Conservation (phyloP, 352 stramenopile species). For the Phytophthora colocasiae region DNA sequence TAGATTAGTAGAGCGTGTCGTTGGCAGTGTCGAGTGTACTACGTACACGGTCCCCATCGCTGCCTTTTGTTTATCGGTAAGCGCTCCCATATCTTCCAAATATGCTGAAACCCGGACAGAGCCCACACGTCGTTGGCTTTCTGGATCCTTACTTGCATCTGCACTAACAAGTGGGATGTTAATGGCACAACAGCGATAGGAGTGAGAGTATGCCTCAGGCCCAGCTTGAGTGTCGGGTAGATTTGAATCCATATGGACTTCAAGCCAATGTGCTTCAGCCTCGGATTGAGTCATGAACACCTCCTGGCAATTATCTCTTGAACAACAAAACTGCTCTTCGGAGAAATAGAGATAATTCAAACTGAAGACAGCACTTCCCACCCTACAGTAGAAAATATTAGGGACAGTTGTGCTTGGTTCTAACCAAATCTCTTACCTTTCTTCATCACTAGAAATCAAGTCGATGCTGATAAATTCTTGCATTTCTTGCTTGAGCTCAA, state of each 20-base stretch:
- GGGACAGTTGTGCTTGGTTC: background rate
- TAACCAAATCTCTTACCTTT: slow-evolving; percentile 18
- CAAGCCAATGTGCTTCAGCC: slow-evolving; percentile 45
- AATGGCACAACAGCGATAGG: slow-evolving; percentile 62
- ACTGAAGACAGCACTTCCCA: slow-evolving; percentile 65
- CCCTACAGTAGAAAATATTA: slow-evolving; percentile 12
- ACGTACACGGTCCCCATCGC: slow-evolving; percentile 9
- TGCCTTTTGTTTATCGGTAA: slow-evolving; percentile 2
- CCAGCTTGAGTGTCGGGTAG: slow-evolving; percentile 18
- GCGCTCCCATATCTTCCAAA: slow-evolving; percentile 43
- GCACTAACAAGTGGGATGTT: slow-evolving; percentile 56
- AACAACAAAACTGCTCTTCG: slow-evolving; percentile 54
- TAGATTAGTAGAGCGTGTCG: too few species aligned
- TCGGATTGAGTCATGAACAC: slow-evolving; percentile 44
- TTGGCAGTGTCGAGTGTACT: background rate
- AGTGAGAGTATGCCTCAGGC: slow-evolving; percentile 31
- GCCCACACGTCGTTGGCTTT: slow-evolving; percentile 21
- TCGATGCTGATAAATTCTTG: slow-evolving; percentile 52
- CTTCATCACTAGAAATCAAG: slow-evolving; percentile 32
- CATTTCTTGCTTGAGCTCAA: slow-evolving; percentile 58
- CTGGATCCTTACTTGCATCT: slow-evolving; percentile 1
- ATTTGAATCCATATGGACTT: slow-evolving; percentile 34
- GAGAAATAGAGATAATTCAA: slow-evolving; percentile 83
- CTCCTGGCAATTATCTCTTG: slow-evolving; percentile 37
- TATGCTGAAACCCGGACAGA: slow-evolving; percentile 45